phyloP scores from a whole-genome alignment of 23 red algal genomes.

The Agarophyton chilense region DNA sequence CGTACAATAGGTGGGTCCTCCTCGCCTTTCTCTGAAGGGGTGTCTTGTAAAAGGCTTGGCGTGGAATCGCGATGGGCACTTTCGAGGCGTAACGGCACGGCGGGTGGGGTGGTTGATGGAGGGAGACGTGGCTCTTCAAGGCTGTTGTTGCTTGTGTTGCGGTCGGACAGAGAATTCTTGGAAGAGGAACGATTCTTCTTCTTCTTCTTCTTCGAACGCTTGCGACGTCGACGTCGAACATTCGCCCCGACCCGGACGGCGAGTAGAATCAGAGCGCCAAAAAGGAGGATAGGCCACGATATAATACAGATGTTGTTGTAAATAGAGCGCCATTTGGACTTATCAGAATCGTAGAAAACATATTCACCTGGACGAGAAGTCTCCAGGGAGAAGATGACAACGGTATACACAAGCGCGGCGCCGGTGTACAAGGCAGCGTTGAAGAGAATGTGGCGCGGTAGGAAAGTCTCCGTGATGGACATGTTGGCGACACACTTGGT shows the following conservation, averaged over 20 bases:
- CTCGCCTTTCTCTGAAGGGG: not conserved
- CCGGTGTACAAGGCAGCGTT: conserved; percentile 49
- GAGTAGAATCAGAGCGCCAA: conserved; percentile 54
- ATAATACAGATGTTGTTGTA: conserved; percentile 41
- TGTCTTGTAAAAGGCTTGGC: not conserved
- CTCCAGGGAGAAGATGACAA: conserved; percentile 39
- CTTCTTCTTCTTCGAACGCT: conserved; percentile 34
- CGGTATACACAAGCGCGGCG: conserved; percentile 37
- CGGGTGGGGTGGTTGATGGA: conserved; percentile 11
- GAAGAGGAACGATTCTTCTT: not conserved
- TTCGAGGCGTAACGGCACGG: not conserved
- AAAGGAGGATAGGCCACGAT: conserved; percentile 47
- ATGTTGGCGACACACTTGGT: not conserved
- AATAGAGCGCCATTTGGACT: conserved; percentile 26
- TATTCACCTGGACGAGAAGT: not conserved
- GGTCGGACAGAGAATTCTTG: not conserved
- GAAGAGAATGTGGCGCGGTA: conserved; percentile 43
- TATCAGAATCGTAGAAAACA: conserved; percentile 25
- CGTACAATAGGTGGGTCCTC: not conserved
- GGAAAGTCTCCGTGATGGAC: conserved; percentile 10
- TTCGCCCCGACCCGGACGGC: conserved; percentile 54
- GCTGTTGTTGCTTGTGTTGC: conserved; percentile 8
- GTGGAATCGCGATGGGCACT: not conserved
- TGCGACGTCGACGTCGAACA: conserved; percentile 19
- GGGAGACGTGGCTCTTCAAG: not conserved